A percentile compares a stretch with the other conserved stretches of the same genome.
Conservation (phyloP, 2,329 filamentous ascomycete species). For the Penicillium italicum region DNA sequence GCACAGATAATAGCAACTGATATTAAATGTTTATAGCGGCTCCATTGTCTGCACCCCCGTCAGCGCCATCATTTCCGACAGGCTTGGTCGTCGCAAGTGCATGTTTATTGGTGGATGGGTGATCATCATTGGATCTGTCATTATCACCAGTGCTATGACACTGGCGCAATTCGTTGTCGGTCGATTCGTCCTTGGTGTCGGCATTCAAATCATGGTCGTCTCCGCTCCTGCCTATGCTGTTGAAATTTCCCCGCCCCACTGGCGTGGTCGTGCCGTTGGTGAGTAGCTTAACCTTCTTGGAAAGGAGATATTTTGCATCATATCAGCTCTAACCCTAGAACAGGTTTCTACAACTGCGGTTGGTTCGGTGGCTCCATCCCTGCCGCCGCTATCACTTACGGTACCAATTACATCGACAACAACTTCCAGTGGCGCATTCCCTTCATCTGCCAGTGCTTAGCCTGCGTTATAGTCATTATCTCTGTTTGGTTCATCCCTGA, state of each 20-base stretch:
- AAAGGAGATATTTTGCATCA: background rate
- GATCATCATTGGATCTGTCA: slow-evolving; percentile 47
- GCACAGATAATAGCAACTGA: background rate
- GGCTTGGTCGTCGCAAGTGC: slow-evolving; percentile 43
- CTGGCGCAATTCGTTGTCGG: slow-evolving; percentile 46
- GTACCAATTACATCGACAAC: slow-evolving; percentile 44
- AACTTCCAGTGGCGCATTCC: slow-evolving; percentile 60
- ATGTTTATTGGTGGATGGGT: slow-evolving; percentile 48
- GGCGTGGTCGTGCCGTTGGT: slow-evolving; percentile 50
- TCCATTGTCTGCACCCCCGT: slow-evolving; percentile 36
- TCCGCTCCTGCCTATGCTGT: slow-evolving; percentile 50
- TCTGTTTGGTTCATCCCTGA: slow-evolving; percentile 65
- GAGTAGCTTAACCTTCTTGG: slow-evolving; percentile 2
- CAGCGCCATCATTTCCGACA: slow-evolving; percentile 47
- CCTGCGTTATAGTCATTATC: slow-evolving; percentile 53
- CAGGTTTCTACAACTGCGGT: slow-evolving; percentile 52
- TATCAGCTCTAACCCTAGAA: background rate
- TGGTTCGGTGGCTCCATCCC: slow-evolving; percentile 54
- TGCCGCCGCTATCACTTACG: slow-evolving; percentile 50
- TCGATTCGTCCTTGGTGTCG: slow-evolving; percentile 48
- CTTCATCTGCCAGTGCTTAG: slow-evolving; percentile 63
- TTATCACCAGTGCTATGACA: slow-evolving; percentile 40
- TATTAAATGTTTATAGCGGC: slow-evolving; percentile 33
- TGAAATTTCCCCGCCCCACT: slow-evolving; percentile 50
- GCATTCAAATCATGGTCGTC: slow-evolving; percentile 50